Conservation (phyloP, 2,329 filamentous ascomycete genomes). For the Monilinia laxa region DNA sequence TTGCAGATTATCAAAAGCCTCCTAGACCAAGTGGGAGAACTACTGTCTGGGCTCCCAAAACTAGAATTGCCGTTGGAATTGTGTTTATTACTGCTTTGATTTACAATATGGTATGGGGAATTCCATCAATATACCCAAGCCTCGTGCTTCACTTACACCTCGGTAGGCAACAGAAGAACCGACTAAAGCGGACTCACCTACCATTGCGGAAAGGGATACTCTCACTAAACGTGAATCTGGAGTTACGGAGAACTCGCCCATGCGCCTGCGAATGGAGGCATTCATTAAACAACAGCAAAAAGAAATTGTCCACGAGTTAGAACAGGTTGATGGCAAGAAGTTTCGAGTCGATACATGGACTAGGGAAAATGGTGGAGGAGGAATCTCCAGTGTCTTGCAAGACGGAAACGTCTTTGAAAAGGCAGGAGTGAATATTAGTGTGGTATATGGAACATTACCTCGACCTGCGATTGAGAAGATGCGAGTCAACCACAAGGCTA, state of each 20-base stretch:
- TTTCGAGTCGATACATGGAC: conserved; percentile 87
- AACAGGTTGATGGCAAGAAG: conserved; percentile 76
- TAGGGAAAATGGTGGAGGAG: conserved; percentile 84
- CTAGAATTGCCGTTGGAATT: conserved; percentile 49
- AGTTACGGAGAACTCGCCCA: conserved; percentile 77
- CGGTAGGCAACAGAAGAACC: conserved; percentile 39
- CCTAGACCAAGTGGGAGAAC: conserved; percentile 23
- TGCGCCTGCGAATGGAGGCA: conserved; percentile 96
- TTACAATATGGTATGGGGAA: conserved; percentile 49
- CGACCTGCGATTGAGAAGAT: conserved; percentile 87
- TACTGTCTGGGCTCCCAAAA: conserved; percentile 46
- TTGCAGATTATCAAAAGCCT: conserved; percentile 29
- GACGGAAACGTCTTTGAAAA: conserved; percentile 98
- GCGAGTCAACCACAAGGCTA: conserved; percentile 90
- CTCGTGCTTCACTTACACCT: conserved; percentile 29
- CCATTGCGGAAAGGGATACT: conserved; percentile 82
- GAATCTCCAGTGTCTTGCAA: conserved; percentile 91
- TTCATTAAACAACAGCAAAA: conserved; percentile 93
- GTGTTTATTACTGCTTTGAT: conserved; percentile 50
- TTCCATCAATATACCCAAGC: conserved; percentile 14
- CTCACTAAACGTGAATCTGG: conserved; percentile 75
- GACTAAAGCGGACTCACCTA: conserved; percentile 57
- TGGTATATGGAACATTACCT: conserved; percentile 90
- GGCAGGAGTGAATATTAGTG: conserved; percentile 89
- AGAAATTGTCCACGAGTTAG: conserved; percentile 79